Evolutionary conservation across 192 early-diverging fungal genomes (phyloP), one percentile per base, ranked within the genome.

Genomic region (Pilobolus umbonatus): DNA sequence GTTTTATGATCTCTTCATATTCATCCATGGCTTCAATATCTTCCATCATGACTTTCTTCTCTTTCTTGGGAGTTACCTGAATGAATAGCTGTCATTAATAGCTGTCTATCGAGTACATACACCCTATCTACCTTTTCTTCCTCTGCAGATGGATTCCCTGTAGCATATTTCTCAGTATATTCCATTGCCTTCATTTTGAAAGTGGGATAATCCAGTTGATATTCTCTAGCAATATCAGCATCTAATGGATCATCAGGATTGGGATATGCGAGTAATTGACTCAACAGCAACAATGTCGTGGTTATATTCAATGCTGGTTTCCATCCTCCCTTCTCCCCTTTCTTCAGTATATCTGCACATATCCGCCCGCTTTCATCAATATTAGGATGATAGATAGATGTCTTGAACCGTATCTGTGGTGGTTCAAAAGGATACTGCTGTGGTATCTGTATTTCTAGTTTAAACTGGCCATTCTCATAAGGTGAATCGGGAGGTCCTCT

Each of bases 311-410:
- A 71, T 5, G 86, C 77, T 0, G 89, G 88, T n/a, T 63, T 68
- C 89, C 89, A 91, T 15, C 65, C 61, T n/a, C 86, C 84, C 38
- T 74, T 31, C 17, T 67, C 75, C 36, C 70, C 65, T 56, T 88
- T 90, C 38, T 64, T 64, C 11, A 91, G 43, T 10, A 90, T 78
- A 57, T 88, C 82, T 19, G 85, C 60, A 47, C 89, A 91, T 10
- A 91, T 91, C 3, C 86, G 77, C 17, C 89, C 89, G 39, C 75
- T 68, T 26, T 89, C 80, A 54, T 91, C 89, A 39, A 91, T 86
- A 49, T 91, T 91, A 5, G 89, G 89, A 44, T 91, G 89, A 58
- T 90, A 90, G 12, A 91, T 80, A n/a, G 69, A 79, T 21, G 89
- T 89, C n/a, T 71, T 65, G 44, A 89, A 89, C 52, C 75, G 78